Percentiles rank a stretch among this genome's conserved stretches.
phyloP scores from a whole-genome alignment of 192 early-diverging fungal genomes.

The Coemansia sp. region DNA sequence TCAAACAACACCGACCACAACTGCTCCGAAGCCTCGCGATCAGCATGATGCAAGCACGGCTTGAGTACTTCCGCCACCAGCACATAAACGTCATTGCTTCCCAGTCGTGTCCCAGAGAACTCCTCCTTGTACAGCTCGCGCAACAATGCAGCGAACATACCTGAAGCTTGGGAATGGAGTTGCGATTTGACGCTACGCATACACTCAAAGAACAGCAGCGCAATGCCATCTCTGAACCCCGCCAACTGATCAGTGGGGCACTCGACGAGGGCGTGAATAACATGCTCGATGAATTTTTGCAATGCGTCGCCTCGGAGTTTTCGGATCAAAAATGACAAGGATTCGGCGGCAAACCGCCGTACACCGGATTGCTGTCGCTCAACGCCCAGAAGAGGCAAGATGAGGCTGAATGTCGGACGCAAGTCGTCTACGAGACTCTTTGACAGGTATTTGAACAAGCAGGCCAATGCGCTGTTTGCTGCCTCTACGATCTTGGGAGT shows the following conservation, averaged over 20 bases:
- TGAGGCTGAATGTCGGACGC: slow-evolving; percentile 72
- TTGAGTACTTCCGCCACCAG: slow-evolving; percentile 36
- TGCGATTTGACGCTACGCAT: slow-evolving; percentile 67
- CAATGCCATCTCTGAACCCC: slow-evolving; percentile 72
- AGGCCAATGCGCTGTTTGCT: slow-evolving; percentile 85
- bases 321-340: slow-evolving; percentile 87
- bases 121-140: slow-evolving; percentile 37
- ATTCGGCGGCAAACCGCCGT: slow-evolving; percentile 87
- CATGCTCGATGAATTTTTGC: slow-evolving; percentile 63
- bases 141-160: slow-evolving; percentile 47
- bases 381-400: slow-evolving; percentile 72
- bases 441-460: slow-evolving; percentile 88
- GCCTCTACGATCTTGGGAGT: slow-evolving; percentile 79
- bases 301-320: slow-evolving; percentile 68
- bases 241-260: slow-evolving; percentile 33
- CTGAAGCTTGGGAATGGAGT: slow-evolving; percentile 60
- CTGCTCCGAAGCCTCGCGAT: slow-evolving; percentile 28
- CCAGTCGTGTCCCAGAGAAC: slow-evolving; percentile 13
- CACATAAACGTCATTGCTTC: slow-evolving; percentile 27
- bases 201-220: slow-evolving; percentile 81
- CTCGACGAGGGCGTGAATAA: slow-evolving; percentile 55
- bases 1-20: slow-evolving; percentile 39
- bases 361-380: slow-evolving; percentile 72
- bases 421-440: slow-evolving; percentile 70
- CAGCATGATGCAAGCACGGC: slow-evolving; percentile 34